phyloP scores from a whole-genome alignment of 352 stramenopile species.

The Pythium brachiatum region DNA sequence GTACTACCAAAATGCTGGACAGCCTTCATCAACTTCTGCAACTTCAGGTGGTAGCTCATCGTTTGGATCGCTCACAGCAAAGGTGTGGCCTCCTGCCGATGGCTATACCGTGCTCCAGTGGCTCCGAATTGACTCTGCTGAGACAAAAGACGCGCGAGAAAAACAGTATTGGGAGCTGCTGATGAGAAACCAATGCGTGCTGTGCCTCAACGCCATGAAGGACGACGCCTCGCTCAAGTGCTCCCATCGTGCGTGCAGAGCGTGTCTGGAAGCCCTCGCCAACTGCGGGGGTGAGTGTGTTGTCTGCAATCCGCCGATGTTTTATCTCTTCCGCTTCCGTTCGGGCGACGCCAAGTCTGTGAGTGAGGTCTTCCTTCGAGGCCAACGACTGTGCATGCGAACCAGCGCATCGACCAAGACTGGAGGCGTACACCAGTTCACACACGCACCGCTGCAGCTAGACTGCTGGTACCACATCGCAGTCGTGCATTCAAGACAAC shows the following conservation, averaged over 20 bases:
- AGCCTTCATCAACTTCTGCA: slow-evolving; percentile 8
- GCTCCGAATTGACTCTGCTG: slow-evolving; percentile 57
- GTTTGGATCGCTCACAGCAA: slow-evolving; percentile 38
- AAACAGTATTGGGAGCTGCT: slow-evolving; percentile 58
- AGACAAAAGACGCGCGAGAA: slow-evolving; percentile 63
- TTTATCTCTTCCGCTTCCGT: slow-evolving; percentile 70
- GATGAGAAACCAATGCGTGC: slow-evolving; percentile 53
- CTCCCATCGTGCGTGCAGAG: slow-evolving; percentile 55
- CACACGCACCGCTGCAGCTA: slow-evolving; percentile 38
- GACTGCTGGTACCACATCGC: slow-evolving; percentile 51
- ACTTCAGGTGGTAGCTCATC: slow-evolving; percentile 25
- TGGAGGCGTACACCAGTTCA: slow-evolving; percentile 44
- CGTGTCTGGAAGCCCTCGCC: slow-evolving; percentile 52
- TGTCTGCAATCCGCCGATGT: slow-evolving; percentile 70
- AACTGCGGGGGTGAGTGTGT: slow-evolving; percentile 61
- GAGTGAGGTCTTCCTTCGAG: slow-evolving; percentile 64
- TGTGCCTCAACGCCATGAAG: slow-evolving; percentile 42
- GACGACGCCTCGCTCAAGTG: slow-evolving; percentile 68
- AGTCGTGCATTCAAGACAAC: slow-evolving; percentile 58
- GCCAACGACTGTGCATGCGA: slow-evolving; percentile 60
- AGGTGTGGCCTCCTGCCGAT: slow-evolving; percentile 60
- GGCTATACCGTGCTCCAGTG: slow-evolving; percentile 64
- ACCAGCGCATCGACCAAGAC: slow-evolving; percentile 42
- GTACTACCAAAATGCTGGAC: slow-evolving; percentile 7
- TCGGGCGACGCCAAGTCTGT: slow-evolving; percentile 69